Percentiles rank a stretch among this genome's conserved stretches.
Conservation (phyloP, 345 rosid species). For the Reutealis trisperma region DNA sequence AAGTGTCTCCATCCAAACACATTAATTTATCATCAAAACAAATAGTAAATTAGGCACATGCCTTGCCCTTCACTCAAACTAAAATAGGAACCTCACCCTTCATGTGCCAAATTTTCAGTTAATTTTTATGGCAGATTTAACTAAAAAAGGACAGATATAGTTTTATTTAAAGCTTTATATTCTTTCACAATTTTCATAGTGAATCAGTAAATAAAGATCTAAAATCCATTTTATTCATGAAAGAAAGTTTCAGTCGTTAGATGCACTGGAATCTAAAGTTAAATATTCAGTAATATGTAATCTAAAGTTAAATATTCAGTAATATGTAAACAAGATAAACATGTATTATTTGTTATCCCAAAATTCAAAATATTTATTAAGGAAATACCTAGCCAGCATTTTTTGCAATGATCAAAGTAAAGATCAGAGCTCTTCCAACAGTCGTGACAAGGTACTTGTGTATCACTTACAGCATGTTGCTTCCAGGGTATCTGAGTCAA, state of each 20-base stretch:
- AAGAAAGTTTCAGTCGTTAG: constrained; percentile 1
- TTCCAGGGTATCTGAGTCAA: constrained; percentile 21
- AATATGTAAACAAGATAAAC: constrained; percentile 4
- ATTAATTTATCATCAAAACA: too few relatives aligned
- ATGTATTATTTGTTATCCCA: not conserved
- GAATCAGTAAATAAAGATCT: not conserved
- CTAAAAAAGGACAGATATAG: too few relatives aligned
- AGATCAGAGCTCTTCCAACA: constrained; percentile 46
- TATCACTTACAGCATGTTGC: constrained; percentile 14
- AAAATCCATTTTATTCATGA: not conserved
- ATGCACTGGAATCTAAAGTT: not conserved
- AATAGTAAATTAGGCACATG: too few relatives aligned
- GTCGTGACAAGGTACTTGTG: constrained; percentile 36
- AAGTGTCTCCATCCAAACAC: too few relatives aligned
- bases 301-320: not conserved
- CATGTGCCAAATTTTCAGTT: not conserved
- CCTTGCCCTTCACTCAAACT: too few relatives aligned
- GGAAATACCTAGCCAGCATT: constrained; percentile 47
- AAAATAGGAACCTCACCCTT: not conserved
- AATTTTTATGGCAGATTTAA: not conserved
- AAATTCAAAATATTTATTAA: not conserved
- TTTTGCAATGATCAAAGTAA: constrained; percentile 39
- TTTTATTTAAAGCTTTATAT: not conserved
- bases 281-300: not conserved
- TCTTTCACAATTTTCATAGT: not conserved